Evolutionary conservation across 1,284 basidiomycete genomes (phyloP).

Genomic region (Cutaneotrichosporon cutaneum): DNA sequence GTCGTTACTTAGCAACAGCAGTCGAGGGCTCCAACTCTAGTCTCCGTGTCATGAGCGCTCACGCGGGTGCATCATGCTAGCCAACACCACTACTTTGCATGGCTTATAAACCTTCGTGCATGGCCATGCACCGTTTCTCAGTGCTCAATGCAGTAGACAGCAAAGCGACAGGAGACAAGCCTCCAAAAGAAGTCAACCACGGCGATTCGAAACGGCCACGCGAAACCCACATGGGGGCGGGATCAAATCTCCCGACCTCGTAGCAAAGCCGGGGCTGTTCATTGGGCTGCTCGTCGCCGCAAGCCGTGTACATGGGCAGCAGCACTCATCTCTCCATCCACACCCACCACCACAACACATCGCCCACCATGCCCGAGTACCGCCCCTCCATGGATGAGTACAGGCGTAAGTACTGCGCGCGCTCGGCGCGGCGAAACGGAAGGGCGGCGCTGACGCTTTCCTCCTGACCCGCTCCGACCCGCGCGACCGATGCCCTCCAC

Average conservation of each 20-base stretch:
- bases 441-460: neutral
- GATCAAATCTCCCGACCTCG: slow-evolving; percentile 11
- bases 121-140: no score
- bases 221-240: slow-evolving; percentile 6
- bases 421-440: neutral
- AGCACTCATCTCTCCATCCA: slow-evolving; percentile 8
- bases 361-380: slow-evolving; percentile 25
- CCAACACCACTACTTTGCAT: no score
- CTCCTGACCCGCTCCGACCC: neutral
- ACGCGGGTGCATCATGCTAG: no score
- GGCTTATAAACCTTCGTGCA: no score
- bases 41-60: no score
- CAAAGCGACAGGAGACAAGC: no score
- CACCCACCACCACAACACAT: slow-evolving; percentile 8
- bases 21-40: no score
- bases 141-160: no score
- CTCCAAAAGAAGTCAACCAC: neutral
- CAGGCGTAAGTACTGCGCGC: slow-evolving; percentile 29
- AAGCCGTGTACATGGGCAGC: neutral
- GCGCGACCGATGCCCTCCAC: neutral
- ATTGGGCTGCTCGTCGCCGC: slow-evolving; percentile 15
- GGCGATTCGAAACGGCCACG: neutral
- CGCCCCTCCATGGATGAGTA: slow-evolving; percentile 43
- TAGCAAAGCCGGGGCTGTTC: slow-evolving; percentile 15
- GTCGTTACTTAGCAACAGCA: no score